These are phyloP conservation scores for Talaromyces sp. DNA, from an alignment of 2,329 filamentous ascomycete species.

Conservation along the genomic window DNA sequence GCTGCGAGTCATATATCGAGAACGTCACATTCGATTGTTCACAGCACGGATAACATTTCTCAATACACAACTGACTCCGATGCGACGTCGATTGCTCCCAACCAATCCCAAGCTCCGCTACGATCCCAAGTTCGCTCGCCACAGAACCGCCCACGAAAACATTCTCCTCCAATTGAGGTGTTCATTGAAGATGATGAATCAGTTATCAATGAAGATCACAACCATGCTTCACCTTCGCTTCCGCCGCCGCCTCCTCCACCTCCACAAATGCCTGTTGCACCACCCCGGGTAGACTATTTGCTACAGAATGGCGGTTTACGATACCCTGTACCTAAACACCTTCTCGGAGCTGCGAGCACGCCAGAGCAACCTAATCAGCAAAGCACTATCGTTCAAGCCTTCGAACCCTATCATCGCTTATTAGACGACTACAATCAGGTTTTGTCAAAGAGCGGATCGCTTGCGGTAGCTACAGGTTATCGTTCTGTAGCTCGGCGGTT, in stretches of 20 bases:
- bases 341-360: constrained; percentile 58
- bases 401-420: constrained; percentile 76
- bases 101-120: constrained; percentile 40
- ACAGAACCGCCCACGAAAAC: constrained; percentile 11
- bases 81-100: constrained; percentile 46
- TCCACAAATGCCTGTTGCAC: constrained; percentile 62
- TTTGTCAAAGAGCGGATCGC: constrained; percentile 75
- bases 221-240: constrained; percentile 27
- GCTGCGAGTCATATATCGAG: constrained; percentile 30
- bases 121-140: constrained; percentile 30
- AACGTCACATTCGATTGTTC: constrained; percentile 34
- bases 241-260: constrained; percentile 74
- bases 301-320: constrained; percentile 81
- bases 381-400: constrained; percentile 68
- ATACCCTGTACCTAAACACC: constrained; percentile 67
- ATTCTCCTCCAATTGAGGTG: constrained; percentile 36
- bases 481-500: constrained; percentile 87
- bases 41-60: constrained; percentile 31
- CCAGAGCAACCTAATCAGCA: constrained; percentile 61
- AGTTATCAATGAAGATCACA: constrained; percentile 23
- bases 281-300: constrained; percentile 86
- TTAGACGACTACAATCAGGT: constrained; percentile 84
- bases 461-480: constrained; percentile 94
- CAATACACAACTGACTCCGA: constrained; percentile 44
- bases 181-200: constrained; percentile 35